Conservation (phyloP, 805 yeast species). For the Wickerhamomyces bovis region DNA sequence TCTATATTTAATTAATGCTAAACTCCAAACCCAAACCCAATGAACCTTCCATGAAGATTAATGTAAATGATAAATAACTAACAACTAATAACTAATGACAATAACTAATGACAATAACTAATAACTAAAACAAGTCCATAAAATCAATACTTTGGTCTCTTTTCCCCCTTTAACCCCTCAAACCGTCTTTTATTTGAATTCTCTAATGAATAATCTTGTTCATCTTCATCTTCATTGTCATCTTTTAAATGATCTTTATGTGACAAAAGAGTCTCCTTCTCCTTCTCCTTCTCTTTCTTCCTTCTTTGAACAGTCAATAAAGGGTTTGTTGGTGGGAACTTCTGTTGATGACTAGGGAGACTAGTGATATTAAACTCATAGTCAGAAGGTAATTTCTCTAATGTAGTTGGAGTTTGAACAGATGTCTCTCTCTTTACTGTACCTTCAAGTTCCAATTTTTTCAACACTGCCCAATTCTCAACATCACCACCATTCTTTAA, state of each 20-base stretch:
- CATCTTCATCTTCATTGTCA: background rate
- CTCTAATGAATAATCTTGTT: background rate
- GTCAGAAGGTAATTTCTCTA: constrained; percentile 9
- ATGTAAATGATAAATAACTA: too few relatives aligned
- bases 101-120: too few relatives aligned
- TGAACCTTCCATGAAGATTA: too few relatives aligned
- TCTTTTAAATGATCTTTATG: too few relatives aligned
- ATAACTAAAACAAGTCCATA: too few relatives aligned
- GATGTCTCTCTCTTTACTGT: background rate
- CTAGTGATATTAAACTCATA: constrained; percentile 13
- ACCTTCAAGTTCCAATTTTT: constrained; percentile 36
- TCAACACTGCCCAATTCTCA: constrained; percentile 47
- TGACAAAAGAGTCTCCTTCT: too few relatives aligned
- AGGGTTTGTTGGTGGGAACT: constrained; percentile 20
- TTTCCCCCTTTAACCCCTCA: background rate
- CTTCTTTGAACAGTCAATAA: constrained; percentile 9
- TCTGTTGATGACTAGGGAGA: constrained; percentile 7
- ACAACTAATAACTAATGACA: too few relatives aligned
- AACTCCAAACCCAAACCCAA: too few relatives aligned
- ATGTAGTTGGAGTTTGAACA: too few relatives aligned
- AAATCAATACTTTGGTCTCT: background rate
- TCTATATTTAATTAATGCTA: too few relatives aligned
- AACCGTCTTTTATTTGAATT: background rate
- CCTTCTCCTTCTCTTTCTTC: background rate
- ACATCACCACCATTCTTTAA: constrained; percentile 35